phyloP scores from a whole-genome alignment of 208 protist species.

The Leptomonas seymouri region DNA sequence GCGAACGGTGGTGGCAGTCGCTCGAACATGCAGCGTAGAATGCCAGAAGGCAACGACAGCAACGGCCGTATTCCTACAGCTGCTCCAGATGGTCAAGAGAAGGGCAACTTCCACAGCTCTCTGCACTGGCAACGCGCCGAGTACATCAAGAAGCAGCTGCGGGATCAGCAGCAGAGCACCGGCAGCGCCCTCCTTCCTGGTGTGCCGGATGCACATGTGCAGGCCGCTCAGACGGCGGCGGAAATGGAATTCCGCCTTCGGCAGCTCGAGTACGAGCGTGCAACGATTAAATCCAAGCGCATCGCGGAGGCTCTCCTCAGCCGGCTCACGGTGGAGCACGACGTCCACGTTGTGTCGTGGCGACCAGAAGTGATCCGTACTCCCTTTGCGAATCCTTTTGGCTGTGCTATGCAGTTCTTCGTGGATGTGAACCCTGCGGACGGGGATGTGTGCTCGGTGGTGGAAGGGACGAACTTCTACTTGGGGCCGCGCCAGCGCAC shows the following conservation, averaged over 20 bases:
- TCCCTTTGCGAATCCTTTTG: constrained; percentile 74
- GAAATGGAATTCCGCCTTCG: constrained; percentile 81
- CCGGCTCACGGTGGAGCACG: constrained; percentile 70
- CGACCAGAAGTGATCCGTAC: constrained; percentile 62
- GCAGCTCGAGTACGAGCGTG: constrained; percentile 78
- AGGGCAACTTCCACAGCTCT: neutral
- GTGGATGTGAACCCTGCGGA: constrained; percentile 53
- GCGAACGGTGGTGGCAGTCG: neutral
- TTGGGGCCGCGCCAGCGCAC: constrained; percentile 67
- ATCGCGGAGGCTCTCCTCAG: constrained; percentile 77
- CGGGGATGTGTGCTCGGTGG: constrained; percentile 42
- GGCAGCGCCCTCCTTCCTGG: constrained; percentile 39
- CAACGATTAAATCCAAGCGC: constrained; percentile 65
- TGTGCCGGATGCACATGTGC: constrained; percentile 58
- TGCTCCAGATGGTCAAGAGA: neutral
- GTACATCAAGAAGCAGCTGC: constrained; percentile 61
- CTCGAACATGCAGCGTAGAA: neutral
- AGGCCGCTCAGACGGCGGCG: constrained; percentile 35
- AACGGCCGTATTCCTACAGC: neutral
- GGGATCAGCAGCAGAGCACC: constrained; percentile 22
- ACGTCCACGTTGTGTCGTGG: constrained; percentile 62
- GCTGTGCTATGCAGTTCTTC: constrained; percentile 63
- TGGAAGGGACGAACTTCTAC: constrained; percentile 47
- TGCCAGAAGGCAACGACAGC: neutral
- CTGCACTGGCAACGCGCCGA: constrained; percentile 73